Evolutionary conservation across 805 yeast species (phyloP).

Genomic region (Candida anglica): DNA sequence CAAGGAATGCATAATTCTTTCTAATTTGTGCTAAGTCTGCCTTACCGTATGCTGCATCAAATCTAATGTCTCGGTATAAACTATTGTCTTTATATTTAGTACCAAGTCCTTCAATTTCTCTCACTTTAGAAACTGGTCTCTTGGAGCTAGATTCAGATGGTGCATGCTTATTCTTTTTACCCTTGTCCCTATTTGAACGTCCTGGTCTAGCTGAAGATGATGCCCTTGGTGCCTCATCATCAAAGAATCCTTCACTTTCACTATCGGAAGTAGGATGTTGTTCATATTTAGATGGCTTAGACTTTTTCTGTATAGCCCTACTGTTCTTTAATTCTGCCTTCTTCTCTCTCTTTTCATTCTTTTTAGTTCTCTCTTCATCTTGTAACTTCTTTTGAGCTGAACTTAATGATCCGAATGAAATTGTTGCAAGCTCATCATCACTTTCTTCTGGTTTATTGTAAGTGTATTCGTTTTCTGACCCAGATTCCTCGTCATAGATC

Average conservation of each 20-base stretch:
- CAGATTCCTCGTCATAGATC: constrained; percentile 13
- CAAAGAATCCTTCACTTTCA: not conserved
- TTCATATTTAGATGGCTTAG: too few species aligned
- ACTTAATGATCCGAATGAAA: constrained; percentile 66
- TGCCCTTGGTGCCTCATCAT: not conserved
- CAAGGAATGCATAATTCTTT: constrained; percentile 78
- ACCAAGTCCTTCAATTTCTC: constrained; percentile 71
- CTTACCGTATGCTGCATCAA: constrained; percentile 85
- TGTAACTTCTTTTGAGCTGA: constrained; percentile 50
- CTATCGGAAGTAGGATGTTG: too few species aligned
- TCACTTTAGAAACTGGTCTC: constrained; percentile 60
- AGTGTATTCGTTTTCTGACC: constrained; percentile 6
- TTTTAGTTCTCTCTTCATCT: constrained; percentile 10
- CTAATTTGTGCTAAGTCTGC: constrained; percentile 68
- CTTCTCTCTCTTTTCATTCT: constrained; percentile 10
- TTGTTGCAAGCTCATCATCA: constrained; percentile 46
- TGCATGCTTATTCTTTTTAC: constrained; percentile 69
- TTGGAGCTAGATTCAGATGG: constrained; percentile 80
- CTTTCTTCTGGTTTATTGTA: constrained; percentile 5
- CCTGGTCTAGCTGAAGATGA: not conserved
- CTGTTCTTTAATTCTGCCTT: not conserved
- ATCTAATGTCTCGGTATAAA: constrained; percentile 77
- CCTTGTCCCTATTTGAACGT: not conserved
- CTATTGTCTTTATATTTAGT: constrained; percentile 32
- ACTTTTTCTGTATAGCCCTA: too few species aligned